phyloP scores from a whole-genome alignment of 2,329 filamentous ascomycete genomes.

The Claviceps sp. region DNA sequence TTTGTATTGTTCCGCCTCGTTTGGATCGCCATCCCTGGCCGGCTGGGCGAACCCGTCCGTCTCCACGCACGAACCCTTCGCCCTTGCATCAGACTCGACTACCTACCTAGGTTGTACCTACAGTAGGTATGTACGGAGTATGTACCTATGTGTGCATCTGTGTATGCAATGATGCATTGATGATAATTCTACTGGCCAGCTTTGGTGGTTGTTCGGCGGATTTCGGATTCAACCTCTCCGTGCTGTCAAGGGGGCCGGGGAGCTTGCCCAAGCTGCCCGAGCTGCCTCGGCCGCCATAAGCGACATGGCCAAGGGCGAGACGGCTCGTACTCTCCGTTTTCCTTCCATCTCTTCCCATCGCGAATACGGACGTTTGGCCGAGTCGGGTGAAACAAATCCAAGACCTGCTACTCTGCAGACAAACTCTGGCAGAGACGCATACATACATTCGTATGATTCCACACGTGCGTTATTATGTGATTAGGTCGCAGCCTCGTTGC shows the following conservation, averaged over 20 bases:
- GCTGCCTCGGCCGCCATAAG: not conserved
- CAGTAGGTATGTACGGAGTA: no score
- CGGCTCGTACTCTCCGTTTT: not conserved
- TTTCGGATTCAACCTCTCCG: no score
- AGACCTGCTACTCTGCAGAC: no score
- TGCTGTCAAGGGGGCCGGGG: no score
- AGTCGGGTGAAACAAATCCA: no score
- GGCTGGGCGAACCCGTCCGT: not conserved
- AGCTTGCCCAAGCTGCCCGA: not conserved
- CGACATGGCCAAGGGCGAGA: slow-evolving; percentile 11
- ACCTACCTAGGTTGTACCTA: not conserved
- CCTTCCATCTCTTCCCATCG: slow-evolving; percentile 8
- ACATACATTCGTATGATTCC: no score
- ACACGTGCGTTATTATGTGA: no score
- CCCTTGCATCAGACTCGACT: not conserved
- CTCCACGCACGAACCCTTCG: not conserved
- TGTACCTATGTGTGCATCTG: not conserved
- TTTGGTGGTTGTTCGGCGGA: no score
- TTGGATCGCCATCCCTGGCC: not conserved
- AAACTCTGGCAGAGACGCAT: no score
- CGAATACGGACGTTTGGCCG: not conserved
- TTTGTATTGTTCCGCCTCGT: not conserved
- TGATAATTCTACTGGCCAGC: not conserved
- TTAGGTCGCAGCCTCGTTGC: no score
- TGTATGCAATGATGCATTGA: not conserved